Evolutionary conservation across 129 eudicot genomes (phyloP).

Genomic region (Helianthus tuberosus): DNA sequence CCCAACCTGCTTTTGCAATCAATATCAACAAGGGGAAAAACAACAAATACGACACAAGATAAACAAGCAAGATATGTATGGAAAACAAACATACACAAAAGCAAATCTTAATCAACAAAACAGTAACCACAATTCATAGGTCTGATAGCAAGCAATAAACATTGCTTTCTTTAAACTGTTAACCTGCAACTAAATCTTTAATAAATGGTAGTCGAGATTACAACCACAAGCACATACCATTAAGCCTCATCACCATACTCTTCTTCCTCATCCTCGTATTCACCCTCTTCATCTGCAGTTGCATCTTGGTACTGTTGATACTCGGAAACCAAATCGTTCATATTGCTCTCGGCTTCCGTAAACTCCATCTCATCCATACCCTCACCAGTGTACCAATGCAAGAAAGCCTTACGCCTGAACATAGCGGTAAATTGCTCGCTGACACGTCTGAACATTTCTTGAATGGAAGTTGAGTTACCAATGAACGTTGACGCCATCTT

Average conservation of each 20-base stretch:
- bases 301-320: slow-evolving; percentile 86
- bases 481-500: slow-evolving; percentile 76
- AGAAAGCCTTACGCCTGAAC: slow-evolving; percentile 53
- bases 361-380: slow-evolving; percentile 56
- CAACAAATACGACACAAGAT: background rate
- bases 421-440: slow-evolving; percentile 46
- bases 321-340: slow-evolving; percentile 70
- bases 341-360: slow-evolving; percentile 37
- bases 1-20: too few relatives aligned
- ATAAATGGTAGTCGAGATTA: slow-evolving; percentile 45
- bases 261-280: slow-evolving; percentile 60
- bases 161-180: slow-evolving; percentile 14
- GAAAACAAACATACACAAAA: background rate
- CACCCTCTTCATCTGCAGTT: slow-evolving; percentile 53
- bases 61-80: background rate
- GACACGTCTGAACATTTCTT: slow-evolving; percentile 33
- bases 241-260: slow-evolving; percentile 28
- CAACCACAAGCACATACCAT: slow-evolving; percentile 28
- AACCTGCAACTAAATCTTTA: slow-evolving; percentile 2
- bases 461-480: slow-evolving; percentile 53
- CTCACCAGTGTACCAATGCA: slow-evolving; percentile 67
- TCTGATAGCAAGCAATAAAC: slow-evolving; percentile 18
- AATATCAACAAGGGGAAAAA: background rate
- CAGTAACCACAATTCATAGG: background rate
- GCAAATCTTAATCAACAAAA: background rate